Percentiles rank a stretch among this genome's conserved stretches.
These are phyloP conservation scores for Penicillium turbatum DNA, from an alignment of 495 filamentous ascomycete species.

Conservation along the genomic window DNA sequence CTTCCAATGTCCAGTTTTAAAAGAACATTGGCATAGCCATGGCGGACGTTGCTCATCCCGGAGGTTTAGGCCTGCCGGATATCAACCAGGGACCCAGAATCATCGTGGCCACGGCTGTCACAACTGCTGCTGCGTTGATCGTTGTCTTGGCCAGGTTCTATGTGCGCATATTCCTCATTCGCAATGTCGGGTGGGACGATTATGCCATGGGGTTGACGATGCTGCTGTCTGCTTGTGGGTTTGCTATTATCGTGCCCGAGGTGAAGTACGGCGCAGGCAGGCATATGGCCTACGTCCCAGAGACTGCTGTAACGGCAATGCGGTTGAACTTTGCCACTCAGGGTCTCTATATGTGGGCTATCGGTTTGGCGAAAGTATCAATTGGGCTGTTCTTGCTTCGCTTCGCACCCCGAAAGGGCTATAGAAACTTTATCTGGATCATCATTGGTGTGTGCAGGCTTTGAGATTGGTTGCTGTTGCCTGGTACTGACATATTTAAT, in stretches of 20 bases:
- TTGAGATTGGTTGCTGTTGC: neutral
- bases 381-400: slow-evolving; percentile 46
- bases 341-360: slow-evolving; percentile 36
- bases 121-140: slow-evolving; percentile 28
- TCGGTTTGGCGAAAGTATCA: slow-evolving; percentile 44
- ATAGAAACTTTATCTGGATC: slow-evolving; percentile 33
- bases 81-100: slow-evolving; percentile 32
- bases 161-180: slow-evolving; percentile 36
- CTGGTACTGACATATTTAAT: neutral
- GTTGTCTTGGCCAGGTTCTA: slow-evolving; percentile 30
- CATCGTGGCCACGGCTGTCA: slow-evolving; percentile 29
- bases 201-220: slow-evolving; percentile 38
- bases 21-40: neutral
- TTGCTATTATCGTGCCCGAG: slow-evolving; percentile 30
- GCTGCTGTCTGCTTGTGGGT: slow-evolving; percentile 28
- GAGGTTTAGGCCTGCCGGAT: slow-evolving; percentile 21
- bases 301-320: slow-evolving; percentile 30
- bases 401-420: slow-evolving; percentile 29
- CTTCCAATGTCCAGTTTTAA: neutral
- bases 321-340: slow-evolving; percentile 45
- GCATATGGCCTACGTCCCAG: slow-evolving; percentile 29
- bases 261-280: slow-evolving; percentile 40
- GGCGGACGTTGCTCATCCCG: slow-evolving; percentile 11
- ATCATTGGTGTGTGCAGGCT: slow-evolving; percentile 17
- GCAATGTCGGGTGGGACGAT: slow-evolving; percentile 38